Conservation (phyloP, 73 alveolate species). For the Paramecium sonneborni region DNA sequence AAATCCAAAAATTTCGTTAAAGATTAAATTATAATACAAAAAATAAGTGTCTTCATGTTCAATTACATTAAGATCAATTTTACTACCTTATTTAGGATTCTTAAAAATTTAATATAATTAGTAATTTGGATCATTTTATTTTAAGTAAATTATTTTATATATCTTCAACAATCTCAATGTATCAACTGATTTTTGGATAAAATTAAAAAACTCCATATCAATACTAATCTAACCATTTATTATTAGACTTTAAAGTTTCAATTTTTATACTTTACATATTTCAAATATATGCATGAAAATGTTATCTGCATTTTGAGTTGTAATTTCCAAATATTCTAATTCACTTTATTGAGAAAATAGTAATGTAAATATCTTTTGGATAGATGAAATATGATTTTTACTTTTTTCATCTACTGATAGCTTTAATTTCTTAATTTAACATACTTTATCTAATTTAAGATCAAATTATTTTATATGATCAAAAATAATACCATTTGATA, state of each 20-base stretch:
- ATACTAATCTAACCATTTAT: neutral
- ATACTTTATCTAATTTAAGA: neutral
- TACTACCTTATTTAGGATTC: neutral
- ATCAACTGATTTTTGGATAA: neutral
- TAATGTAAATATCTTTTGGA: neutral
- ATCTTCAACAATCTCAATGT: neutral
- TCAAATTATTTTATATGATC: neutral
- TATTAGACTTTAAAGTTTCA: neutral
- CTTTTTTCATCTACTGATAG: neutral
- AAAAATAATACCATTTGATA: neutral
- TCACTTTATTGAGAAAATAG: neutral
- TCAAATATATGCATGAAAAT: neutral
- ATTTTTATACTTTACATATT: neutral
- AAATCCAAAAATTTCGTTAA: constrained; percentile 9
- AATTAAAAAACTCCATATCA: neutral
- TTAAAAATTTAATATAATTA: neutral
- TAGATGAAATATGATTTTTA: neutral
- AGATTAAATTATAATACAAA: neutral
- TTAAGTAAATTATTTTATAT: neutral
- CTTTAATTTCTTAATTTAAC: neutral
- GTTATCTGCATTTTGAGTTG: neutral
- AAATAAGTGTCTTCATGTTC: constrained; percentile 2
- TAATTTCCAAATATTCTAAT: neutral
- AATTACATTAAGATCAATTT: neutral
- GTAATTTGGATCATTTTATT: neutral